Base-by-base conservation (phyloP, 208 protist species). In the Wallacemonas sp. region DNA sequence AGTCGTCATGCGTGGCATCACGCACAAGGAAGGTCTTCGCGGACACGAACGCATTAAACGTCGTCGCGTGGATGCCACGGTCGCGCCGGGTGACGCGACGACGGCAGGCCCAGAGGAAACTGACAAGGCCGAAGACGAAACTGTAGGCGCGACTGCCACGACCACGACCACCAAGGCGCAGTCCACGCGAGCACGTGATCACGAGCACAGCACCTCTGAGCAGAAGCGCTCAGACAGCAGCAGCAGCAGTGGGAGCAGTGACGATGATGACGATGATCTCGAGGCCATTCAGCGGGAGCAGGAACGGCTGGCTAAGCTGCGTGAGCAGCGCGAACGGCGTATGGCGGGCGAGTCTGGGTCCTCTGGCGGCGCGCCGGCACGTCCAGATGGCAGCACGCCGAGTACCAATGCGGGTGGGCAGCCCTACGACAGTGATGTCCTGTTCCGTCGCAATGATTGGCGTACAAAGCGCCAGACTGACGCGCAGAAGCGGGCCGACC, bases 21-120 rank as follows among this genome's bases (percentile, higher is more conserved):
- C 49, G n/a, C 84, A 90, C 75, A 90, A 90, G 68, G 84, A 90
- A 54, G 82, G 77, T 53, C 72, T 86, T 17, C 79, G 77, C 12
- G 77, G 60, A 9, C 80, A 90, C 36, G 61, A 73, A 17, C 58
- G 68, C 53, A 82, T 90, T 36, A 90, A 90, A 49, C 84, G 84
- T 21, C 80, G 80, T 21, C 84, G 84, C 24, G 53, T 78, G 28
- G 56, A 77, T 26, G 39, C 22, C 36, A 17, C 62, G 1, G 62
- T 65, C 15, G 15, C 55, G 2, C 19, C 34, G 11, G 30, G 36
- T 1, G 65, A 56, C 28, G 42, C 27, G 30, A 55, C 15, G 21
- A 42, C n/a, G 22, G 56, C 17, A 27, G 12, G 15, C 26, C 60
- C 34, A 4, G 21, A 68, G 39, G 12, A 0, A 17, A 72, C 9